Evolutionary conservation across 2,329 filamentous ascomycete genomes (phyloP), one percentile per base, ranked within the genome.

Genomic region (Fusarium heterosporum): DNA sequence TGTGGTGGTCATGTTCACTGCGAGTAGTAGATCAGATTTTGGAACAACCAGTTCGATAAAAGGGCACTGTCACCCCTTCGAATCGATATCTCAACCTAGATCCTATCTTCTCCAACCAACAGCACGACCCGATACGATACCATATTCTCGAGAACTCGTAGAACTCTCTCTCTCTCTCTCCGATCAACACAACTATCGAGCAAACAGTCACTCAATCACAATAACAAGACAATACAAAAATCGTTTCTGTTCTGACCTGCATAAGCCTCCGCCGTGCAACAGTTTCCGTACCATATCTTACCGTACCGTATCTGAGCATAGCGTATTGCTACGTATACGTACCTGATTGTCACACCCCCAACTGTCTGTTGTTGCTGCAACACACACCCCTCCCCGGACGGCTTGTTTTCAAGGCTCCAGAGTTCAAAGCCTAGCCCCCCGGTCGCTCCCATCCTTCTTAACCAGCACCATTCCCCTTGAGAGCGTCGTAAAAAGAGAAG

Each of bases 261-360:
- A 65, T 73, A 73, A 72, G 71, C 67, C 69, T 73, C 69, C 72
- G 69, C 71, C 71, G 71, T 65, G 65, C 69, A 36, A 65, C 69
- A 36, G 56, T 49, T 60, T 53, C 57, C 48, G 43, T 60, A 52
- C 56, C 26, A 34, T 43, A 52, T 29, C 30, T 29, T 34, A 40
- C 34, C 39, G 45, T 60, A 60, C 12, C 56, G 48, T 22, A 42
- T 50, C 16, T 29, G 22, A 22, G 4, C 22, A 22, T 22, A 22
- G 4, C 22, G 22, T 22, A 22, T 36, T 43, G 17, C 26, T 55
- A 40, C 51, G 52, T 46, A 46, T 34, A 56, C 41, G 43, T 25
- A 42, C 28, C 38, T 14, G 16, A n/a, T n/a, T 16, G n/a, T 9
- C 34, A 36, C 26, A 32, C 48, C 13, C 22, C 13, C 45, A 12